Conservation (phyloP, 1,284 basidiomycete genomes). For the Trichosporon asahii region DNA sequence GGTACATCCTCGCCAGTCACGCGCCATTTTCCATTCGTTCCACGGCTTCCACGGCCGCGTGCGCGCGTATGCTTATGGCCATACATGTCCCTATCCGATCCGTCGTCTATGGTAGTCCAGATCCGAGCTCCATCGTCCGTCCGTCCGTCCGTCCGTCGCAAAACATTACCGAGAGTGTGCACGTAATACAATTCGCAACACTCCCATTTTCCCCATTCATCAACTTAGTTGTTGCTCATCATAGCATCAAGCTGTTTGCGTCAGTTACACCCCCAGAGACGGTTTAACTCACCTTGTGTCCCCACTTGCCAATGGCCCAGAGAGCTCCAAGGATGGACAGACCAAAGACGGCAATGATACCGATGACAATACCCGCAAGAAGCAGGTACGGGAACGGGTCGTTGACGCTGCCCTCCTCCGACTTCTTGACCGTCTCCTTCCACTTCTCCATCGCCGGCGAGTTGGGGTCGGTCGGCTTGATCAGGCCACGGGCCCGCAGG, state of each 20-base stretch:
- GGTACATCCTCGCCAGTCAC: background rate
- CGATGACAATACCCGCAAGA: background rate
- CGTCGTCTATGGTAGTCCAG: slow-evolving; percentile 4
- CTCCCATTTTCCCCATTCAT: background rate
- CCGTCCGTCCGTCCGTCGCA: background rate
- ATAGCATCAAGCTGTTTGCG: background rate
- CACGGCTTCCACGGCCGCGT: background rate
- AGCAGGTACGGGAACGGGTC: slow-evolving; percentile 17
- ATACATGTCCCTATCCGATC: slow-evolving; percentile 11
- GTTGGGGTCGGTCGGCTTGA: slow-evolving; percentile 21
- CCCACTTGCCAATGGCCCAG: background rate
- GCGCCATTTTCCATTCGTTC: background rate
- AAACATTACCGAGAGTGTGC: slow-evolving; percentile 1
- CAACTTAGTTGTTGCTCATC: background rate
- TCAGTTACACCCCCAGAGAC: background rate
- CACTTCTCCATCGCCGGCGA: slow-evolving; percentile 8
- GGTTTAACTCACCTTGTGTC: background rate
- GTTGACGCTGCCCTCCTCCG: background rate
- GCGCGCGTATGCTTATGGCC: background rate
- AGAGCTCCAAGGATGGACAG: background rate
- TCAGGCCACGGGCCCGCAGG: slow-evolving; percentile 25
- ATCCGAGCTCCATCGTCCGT: background rate
- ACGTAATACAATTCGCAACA: slow-evolving; percentile 6
- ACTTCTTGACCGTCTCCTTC: slow-evolving; percentile 9
- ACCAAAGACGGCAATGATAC: slow-evolving; percentile 10